Evolutionary conservation across 2,329 filamentous ascomycete genomes (phyloP).

Genomic region (Dactylellina sp.): DNA sequence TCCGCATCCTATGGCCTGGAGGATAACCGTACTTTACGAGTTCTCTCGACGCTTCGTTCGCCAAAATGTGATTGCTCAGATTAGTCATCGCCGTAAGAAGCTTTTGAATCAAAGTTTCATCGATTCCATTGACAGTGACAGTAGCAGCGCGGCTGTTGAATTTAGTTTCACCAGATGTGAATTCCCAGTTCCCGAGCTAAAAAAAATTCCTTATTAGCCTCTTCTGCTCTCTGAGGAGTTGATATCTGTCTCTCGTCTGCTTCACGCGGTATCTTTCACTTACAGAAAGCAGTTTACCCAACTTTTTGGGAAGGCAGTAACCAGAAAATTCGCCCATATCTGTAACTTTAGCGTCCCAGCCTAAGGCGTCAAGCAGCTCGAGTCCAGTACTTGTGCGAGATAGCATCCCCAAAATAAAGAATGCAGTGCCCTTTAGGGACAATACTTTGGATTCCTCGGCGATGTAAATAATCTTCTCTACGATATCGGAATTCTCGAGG

Average conservation of each 20-base stretch:
- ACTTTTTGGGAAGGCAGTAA: conserved; percentile 83
- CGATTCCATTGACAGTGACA: conserved; percentile 70
- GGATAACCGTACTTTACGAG: conserved; percentile 70
- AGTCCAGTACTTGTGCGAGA: conserved; percentile 91
- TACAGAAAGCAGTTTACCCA: conserved; percentile 82
- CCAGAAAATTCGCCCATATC: conserved; percentile 84
- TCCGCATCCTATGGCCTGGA: too few relatives aligned
- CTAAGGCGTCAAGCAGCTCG: conserved; percentile 86
- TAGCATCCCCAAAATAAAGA: conserved; percentile 93
- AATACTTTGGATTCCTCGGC: conserved; percentile 89
- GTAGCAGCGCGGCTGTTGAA: conserved; percentile 63
- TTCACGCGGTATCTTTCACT: conserved; percentile 58
- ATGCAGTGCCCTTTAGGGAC: conserved; percentile 92
- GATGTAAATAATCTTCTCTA: conserved; percentile 86
- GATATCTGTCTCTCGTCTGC: not conserved
- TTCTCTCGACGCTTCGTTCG: conserved; percentile 85
- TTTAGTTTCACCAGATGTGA: conserved; percentile 61
- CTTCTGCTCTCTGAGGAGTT: not conserved
- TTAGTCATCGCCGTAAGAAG: conserved; percentile 88
- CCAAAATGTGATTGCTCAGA: conserved; percentile 90
- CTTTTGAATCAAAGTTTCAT: conserved; percentile 74
- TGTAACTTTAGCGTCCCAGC: conserved; percentile 93
- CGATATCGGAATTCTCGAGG: conserved; percentile 87
- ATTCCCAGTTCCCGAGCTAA: conserved; percentile 57
- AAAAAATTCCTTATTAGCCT: conserved; percentile 1